phyloP scores from a whole-genome alignment of 441 rosid species.

The Lagerstroemia fauriei region DNA sequence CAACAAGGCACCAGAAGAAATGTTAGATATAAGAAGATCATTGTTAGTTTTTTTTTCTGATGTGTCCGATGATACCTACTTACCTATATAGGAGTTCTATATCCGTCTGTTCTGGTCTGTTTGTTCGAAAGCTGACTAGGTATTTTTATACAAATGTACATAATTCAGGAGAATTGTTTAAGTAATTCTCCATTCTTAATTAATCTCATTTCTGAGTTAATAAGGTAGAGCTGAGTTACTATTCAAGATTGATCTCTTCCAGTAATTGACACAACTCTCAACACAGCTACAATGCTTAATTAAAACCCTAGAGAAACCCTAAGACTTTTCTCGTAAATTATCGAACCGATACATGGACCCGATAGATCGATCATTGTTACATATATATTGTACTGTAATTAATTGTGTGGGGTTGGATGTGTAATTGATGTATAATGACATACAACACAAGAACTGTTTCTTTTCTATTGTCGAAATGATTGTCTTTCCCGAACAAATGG shows the following conservation, averaged over 20 bases:
- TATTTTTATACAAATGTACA: not conserved
- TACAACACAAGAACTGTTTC: too few species aligned
- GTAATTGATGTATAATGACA: too few species aligned
- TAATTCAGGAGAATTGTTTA: not conserved
- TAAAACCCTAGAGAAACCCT: too few species aligned
- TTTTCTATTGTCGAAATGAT: not conserved
- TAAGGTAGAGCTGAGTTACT: too few species aligned
- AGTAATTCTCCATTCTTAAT: not conserved
- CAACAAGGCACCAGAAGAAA: not conserved
- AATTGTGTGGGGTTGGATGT: too few species aligned
- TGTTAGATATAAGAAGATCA: not conserved
- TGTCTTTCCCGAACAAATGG: slow-evolving; percentile 3
- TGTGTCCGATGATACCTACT: not conserved
- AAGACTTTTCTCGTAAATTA: too few species aligned
- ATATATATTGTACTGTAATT: too few species aligned
- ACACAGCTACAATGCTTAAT: too few species aligned
- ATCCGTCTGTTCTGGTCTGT: not conserved
- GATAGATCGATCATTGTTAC: too few species aligned
- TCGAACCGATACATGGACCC: too few species aligned
- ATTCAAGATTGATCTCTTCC: too few species aligned
- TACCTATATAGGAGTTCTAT: not conserved
- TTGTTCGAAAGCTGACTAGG: not conserved
- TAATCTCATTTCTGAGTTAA: not conserved
- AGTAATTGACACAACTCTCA: too few species aligned
- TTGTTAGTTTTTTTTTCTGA: not conserved